Evolutionary conservation across 2,329 filamentous ascomycete species (phyloP), one percentile per base, ranked within the genome.

Genomic region (Chaetoscypha palmicola): DNA sequence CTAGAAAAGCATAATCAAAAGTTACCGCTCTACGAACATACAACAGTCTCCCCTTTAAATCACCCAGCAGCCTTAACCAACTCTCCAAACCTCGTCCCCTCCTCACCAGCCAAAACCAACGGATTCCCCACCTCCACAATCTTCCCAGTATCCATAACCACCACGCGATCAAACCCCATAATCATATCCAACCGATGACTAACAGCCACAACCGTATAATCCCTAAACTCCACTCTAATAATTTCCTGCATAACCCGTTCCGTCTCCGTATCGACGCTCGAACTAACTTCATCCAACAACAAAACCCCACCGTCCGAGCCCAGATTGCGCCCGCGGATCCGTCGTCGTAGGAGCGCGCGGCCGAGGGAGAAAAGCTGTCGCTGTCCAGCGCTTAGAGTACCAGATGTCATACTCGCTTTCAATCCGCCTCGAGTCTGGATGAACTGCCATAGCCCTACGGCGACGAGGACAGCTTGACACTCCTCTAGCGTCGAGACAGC

Each of bases 231-330:
- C 28, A 68, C 64, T 2, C 70, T 66, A 45, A 81, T 71, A 21
- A 80, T 63, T 5, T 65, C 62, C 52, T 79, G 72, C 60, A 81
- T 74, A 8, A 69, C 60, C 32, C 68, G 64, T 44, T 81, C 77
- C 43, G 77, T 79, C 46, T 71, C 68, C 12, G 63, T 60, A 50
- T 49, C 62, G 10, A 52, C 49, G 38, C 38, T 50, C 10, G 41
- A 43, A 23, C 39, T 52, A 28, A 62, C 58, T 43, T 63, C 62
- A 40, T 64, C 62, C 1, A 64, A 52, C 4, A 65, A 48, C 21
- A 65, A 49, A 1, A 71, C 55, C 8, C 58, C 63, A 0, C 63
- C 59, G 17, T 59, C 56, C n/a, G n/a, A n/a, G n/a, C n/a, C n/a
- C n/a, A n/a, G n/a, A 0, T 48, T 46, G 1, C 52, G 48, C 9